Percentiles rank a stretch among this genome's conserved stretches.
Evolutionary conservation across 225 moss, liverwort and hornwort species (phyloP).

Genomic region (Neckera pumila): DNA sequence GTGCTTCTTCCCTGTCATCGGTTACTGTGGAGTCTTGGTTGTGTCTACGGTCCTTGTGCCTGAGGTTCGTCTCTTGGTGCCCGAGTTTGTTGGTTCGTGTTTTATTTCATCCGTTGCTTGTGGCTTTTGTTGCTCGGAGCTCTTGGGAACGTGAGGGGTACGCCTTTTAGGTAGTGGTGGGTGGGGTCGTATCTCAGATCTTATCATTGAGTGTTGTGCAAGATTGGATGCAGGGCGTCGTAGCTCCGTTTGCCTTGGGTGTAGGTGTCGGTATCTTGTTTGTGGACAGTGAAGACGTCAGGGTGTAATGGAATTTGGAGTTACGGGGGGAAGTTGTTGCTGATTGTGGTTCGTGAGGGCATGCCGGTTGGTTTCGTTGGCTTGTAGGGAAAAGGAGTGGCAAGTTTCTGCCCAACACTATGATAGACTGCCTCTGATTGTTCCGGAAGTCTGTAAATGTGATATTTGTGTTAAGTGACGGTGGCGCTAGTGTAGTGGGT

Average conservation of each 20-base stretch:
- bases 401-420: background rate
- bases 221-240: background rate
- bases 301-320: background rate
- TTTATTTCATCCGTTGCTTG: background rate
- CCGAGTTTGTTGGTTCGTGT: background rate
- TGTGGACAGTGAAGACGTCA: background rate
- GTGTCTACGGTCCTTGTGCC: background rate
- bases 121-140: background rate
- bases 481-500: background rate
- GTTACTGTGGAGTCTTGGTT: background rate
- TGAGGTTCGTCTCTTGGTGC: background rate
- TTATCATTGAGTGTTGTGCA: background rate
- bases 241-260: background rate
- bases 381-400: background rate
- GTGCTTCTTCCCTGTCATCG: background rate
- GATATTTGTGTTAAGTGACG: background rate
- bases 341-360: background rate
- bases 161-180: background rate
- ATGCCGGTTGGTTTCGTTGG: background rate
- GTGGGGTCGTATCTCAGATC: background rate
- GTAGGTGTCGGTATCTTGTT: background rate
- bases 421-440: background rate
- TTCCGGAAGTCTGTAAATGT: background rate
- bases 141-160: background rate
- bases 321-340: background rate